Evolutionary conservation across 345 rosid species (phyloP), one percentile per base, ranked within the genome.

Genomic region (Populus ilicifolia): DNA sequence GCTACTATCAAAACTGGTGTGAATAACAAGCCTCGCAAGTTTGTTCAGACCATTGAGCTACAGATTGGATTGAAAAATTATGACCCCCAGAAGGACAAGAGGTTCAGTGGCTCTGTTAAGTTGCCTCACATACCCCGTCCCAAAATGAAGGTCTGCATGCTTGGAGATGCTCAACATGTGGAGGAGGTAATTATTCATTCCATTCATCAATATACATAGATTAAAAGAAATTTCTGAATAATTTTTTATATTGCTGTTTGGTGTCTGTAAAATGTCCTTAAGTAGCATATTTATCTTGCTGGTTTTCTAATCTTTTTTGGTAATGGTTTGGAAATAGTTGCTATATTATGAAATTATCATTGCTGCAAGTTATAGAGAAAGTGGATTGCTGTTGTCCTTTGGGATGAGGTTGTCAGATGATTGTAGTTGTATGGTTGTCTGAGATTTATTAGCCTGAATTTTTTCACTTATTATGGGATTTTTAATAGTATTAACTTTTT

Each of bases 1-100:
- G 18, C 96, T 1, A 74, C 78, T 38, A 88, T 95, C 71, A 72
- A 77, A 85, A 77, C 76, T 68, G 80, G 87, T 46, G 83, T 87
- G 4, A 84, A 83, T 39, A 98, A 93, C 82, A 95, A 89, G 39
- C 85, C 89, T 23, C 85, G 97, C 4, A 91, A 93, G 69, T 93
- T 95, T 81, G 87, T 91, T 0, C 98, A 95, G 93, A 93, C 98
- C 1, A 85, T 95, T 71, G 99, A 95, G 70, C 94, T 95, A 27
- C 96, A 95, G 89, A 93, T 95, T 82, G 99, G 99, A n/a, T 87
- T 95, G 76, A 93, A 93, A 83, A 94, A 94, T 84, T 94, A 94
- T 73, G 98, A 93, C 74, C 97, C 98, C 2, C 98, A 94, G 46
- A 94, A 94, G 82, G 98, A 94, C 65, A 94, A 94, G 83, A 88